Base-by-base conservation (phyloP, 352 stramenopile genomes). In the Pythium folliculosum region DNA sequence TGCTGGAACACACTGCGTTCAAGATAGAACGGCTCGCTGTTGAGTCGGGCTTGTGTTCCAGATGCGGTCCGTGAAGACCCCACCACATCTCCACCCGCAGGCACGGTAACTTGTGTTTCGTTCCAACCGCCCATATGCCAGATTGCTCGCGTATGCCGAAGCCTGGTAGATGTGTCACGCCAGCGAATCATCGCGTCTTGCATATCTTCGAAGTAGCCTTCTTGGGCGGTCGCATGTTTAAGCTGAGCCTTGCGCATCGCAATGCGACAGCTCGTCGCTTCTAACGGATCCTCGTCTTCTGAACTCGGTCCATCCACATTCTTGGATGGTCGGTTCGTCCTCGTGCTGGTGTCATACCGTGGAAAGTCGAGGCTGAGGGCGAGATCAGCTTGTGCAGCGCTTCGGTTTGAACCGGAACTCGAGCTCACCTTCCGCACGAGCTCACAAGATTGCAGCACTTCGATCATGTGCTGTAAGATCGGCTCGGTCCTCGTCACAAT, bases 401-500 rank as follows among this genome's bases (percentile, higher is more conserved):
- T 27, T 47, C 69, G 37, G 8, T 52, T 48, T 35, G 38, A 23
- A 27, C 22, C 38, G 19, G 37, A 51, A 40, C 53, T 37, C 38
- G 43, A 47, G 38, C 68, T 77, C 32, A 73, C 54, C 22, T 82
- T 84, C 30, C 80, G 77, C 22, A 94, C 19, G 16, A 60, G 71
- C 25, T 84, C 32, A 30, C 78, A 86, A 1, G 81, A 78, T n/a
- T 71, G 52, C 12, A 92, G 38, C 1, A 89, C 77, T 4, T 94
- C 82, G 5, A 79, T 66, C 5, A 90, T 61, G 48, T 88, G 78
- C 1, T 77, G 67, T 43, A 85, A 76, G 27, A 91, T 90, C 0
- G 82, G 61, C 54, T 92, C 79, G 1, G 86, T 91, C 48, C 81
- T 78, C 7, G 73, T 55, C 17, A 91, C 19, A n/a, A 94, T 80